Conservation (phyloP, 2,329 filamentous ascomycete genomes). For the Tolypocladium album region DNA sequence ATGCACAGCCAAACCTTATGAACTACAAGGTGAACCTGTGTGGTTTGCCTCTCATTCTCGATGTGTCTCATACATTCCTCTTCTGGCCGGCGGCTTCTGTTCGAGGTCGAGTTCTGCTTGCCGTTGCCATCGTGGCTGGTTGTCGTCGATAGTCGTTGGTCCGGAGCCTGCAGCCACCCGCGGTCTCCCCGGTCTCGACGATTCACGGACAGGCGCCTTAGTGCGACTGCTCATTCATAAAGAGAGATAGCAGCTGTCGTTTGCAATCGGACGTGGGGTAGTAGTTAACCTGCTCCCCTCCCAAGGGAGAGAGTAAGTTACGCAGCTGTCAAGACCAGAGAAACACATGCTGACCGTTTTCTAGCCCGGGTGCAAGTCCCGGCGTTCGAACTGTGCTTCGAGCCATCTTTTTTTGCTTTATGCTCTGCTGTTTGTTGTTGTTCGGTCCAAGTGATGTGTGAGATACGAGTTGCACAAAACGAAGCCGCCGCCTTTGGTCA, state of each 20-base stretch:
- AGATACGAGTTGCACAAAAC: background rate
- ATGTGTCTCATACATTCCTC: background rate
- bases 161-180: background rate
- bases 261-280: constrained; percentile 12
- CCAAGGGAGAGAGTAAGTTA: constrained; percentile 14
- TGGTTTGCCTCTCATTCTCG: background rate
- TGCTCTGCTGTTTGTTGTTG: background rate
- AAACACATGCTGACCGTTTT: constrained; percentile 1
- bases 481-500: background rate
- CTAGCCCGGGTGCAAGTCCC: constrained; percentile 13
- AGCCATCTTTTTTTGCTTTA: constrained; percentile 4
- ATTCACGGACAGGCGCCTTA: background rate
- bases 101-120: background rate
- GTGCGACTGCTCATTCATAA: background rate
- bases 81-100: background rate
- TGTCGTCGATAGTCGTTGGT: background rate
- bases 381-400: constrained; percentile 10
- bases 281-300: constrained; percentile 14
- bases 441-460: background rate
- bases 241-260: background rate
- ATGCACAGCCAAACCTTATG: too few relatives aligned
- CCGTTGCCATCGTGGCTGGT: background rate
- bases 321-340: constrained; percentile 4
- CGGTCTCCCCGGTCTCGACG: background rate
- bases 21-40: background rate